Percentiles rank a stretch among this genome's conserved stretches.
phyloP scores from a whole-genome alignment of 2,329 filamentous ascomycete genomes.

The Fonsecaea multimorphosa region DNA sequence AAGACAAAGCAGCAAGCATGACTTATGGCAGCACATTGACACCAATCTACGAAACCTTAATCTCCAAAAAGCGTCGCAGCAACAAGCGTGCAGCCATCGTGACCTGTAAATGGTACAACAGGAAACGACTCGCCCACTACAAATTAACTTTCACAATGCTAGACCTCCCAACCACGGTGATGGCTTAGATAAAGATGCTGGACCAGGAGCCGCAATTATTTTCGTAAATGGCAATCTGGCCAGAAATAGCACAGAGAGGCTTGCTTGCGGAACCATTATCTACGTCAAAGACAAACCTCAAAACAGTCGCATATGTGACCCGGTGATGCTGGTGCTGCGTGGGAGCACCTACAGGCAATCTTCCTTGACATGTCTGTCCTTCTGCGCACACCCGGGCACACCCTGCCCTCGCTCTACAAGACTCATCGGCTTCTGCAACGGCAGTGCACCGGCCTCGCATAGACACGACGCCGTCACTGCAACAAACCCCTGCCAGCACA shows the following conservation, averaged over 20 bases:
- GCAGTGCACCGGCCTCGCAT: background rate
- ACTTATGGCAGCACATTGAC: no score
- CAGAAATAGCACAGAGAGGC: background rate
- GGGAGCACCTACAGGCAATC: conserved; percentile 1
- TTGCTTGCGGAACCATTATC: conserved; percentile 1
- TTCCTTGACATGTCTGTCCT: conserved; percentile 11
- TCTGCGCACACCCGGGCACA: background rate
- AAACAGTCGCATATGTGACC: background rate
- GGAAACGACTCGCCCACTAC: no score
- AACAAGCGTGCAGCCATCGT: no score
- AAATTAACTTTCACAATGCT: no score
- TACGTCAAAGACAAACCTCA: background rate
- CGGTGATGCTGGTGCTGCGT: conserved; percentile 4
- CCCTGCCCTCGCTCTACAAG: background rate
- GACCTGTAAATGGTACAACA: no score
- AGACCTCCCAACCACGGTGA: no score
- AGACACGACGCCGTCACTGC: background rate
- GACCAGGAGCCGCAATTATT: no score
- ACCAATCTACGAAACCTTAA: no score
- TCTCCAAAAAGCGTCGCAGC: no score
- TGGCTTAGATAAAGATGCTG: no score
- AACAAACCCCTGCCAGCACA: background rate
- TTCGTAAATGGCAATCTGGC: background rate
- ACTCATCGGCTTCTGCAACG: background rate
- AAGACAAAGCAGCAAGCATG: no score